Evolutionary conservation across 306 rosid species (phyloP).

Genomic region (barrel medic (Medicago truncatula)): MtrunA17r5.0-ANR NC_053046.1:468001-468500

Average conservation of each 20-base stretch:
- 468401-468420: not conserved
- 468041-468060: not conserved
- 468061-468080: not conserved
- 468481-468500: constrained; percentile 46
- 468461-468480: constrained; percentile 45
- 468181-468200: not conserved
- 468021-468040: not conserved
- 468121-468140: constrained; percentile 24
- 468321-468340: not conserved
- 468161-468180: constrained; percentile 23
- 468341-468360: not conserved
- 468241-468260: constrained; percentile 12
- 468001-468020: too few species aligned
- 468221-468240: constrained; percentile 19
- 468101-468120: constrained; percentile 1
- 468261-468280: constrained; percentile 11
- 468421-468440: not conserved
- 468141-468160: constrained; percentile 15
- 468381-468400: not conserved
- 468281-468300: not conserved
- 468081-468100: constrained; percentile 9
- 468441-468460: constrained; percentile 39
- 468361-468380: not conserved
- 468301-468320: constrained; percentile 8
- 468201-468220: constrained; percentile 31